These are phyloP conservation scores for Coemansia sp. DNA, from an alignment of 192 early-diverging fungal genomes.

Conservation along the genomic window DNA sequence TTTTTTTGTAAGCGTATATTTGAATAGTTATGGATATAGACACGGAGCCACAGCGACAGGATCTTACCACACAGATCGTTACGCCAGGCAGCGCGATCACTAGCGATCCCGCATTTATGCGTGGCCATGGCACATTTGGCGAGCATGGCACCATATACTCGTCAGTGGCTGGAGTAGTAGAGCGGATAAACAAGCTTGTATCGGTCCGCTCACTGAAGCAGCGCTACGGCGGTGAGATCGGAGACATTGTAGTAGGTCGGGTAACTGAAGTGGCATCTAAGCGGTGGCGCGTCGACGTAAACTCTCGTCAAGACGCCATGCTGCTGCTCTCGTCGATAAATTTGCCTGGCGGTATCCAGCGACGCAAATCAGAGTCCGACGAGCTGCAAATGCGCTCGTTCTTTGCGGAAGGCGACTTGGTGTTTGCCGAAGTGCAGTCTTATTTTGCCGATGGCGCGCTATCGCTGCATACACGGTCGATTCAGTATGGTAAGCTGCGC, in stretches of 20 bases:
- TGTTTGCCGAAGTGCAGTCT: constrained; percentile 86
- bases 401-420: constrained; percentile 90
- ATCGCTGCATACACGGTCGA: constrained; percentile 84
- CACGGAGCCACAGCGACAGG: constrained; percentile 11
- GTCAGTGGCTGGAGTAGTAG: constrained; percentile 86
- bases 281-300: constrained; percentile 95
- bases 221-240: constrained; percentile 91
- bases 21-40: constrained; percentile 31
- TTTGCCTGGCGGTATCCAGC: constrained; percentile 91
- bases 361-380: constrained; percentile 93
- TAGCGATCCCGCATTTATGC: constrained; percentile 46
- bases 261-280: constrained; percentile 87
- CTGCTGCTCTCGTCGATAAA: constrained; percentile 88
- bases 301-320: constrained; percentile 80
- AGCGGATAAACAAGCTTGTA: constrained; percentile 94
- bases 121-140: constrained; percentile 87
- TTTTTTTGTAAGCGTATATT: not conserved
- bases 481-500: constrained; percentile 86
- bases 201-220: constrained; percentile 84
- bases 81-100: constrained; percentile 47
- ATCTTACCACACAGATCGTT: constrained; percentile 36
- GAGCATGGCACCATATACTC: constrained; percentile 70
- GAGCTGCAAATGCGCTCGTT: constrained; percentile 96
- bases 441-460: constrained; percentile 86
- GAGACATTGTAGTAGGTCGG: constrained; percentile 94